These are phyloP conservation scores for Niebla homalea DNA, from an alignment of 495 filamentous ascomycete genomes.

Conservation along the genomic window DNA sequence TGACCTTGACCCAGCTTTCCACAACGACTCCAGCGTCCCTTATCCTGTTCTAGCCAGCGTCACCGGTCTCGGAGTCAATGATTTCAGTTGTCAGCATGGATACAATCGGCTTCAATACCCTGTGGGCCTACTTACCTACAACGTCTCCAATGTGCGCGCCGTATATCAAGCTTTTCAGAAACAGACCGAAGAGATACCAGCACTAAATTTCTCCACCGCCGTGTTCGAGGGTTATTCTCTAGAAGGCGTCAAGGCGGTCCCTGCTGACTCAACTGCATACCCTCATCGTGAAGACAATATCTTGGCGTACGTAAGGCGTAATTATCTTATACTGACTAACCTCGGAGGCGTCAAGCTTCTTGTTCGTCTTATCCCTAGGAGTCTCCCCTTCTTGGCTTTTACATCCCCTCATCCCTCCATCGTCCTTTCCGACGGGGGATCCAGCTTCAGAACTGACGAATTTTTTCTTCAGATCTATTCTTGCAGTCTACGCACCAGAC, in stretches of 20 bases:
- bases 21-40: conserved; percentile 4
- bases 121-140: conserved; percentile 11
- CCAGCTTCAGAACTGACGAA: too few species aligned
- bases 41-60: conserved; percentile 14
- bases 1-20: conserved; percentile 9
- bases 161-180: conserved; percentile 12
- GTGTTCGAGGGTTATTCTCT: conserved; percentile 30
- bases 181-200: conserved; percentile 8
- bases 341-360: too few species aligned
- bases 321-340: too few species aligned
- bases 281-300: conserved; percentile 27
- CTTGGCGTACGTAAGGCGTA: too few species aligned
- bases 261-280: conserved; percentile 23
- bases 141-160: conserved; percentile 11
- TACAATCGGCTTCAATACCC: conserved; percentile 13
- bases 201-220: conserved; percentile 15
- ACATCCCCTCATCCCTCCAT: too few species aligned
- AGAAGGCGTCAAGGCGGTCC: conserved; percentile 18
- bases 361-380: too few species aligned
- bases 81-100: conserved; percentile 8
- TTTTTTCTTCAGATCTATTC: neutral
- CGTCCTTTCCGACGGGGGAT: too few species aligned
- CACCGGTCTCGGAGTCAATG: conserved; percentile 2
- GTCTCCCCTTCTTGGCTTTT: too few species aligned
- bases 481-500: neutral